Conservation (phyloP, 352 stramenopile genomes). For the Phytopythium ostracodes region DNA sequence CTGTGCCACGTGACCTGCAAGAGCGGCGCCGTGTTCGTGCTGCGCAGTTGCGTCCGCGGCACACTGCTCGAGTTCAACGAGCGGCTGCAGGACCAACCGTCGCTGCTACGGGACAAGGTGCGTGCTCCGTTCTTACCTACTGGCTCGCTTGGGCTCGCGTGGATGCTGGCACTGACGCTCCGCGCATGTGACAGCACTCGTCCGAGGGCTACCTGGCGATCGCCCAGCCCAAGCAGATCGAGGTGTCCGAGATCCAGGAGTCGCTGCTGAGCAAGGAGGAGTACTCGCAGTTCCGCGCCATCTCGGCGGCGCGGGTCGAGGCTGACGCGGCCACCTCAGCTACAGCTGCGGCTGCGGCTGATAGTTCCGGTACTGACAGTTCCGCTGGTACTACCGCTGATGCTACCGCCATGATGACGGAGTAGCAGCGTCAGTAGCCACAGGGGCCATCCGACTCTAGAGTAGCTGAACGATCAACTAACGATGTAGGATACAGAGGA, state of each 20-base stretch:
- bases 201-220: constrained; percentile 81
- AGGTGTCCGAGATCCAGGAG: constrained; percentile 78
- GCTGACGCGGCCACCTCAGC: neutral
- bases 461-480: neutral
- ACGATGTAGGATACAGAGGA: constrained; percentile 1
- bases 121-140: neutral
- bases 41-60: constrained; percentile 81
- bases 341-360: neutral
- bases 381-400: neutral
- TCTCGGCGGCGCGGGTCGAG: constrained; percentile 12
- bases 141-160: constrained; percentile 2
- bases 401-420: neutral
- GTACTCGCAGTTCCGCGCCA: constrained; percentile 64
- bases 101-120: constrained; percentile 59
- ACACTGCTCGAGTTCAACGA: constrained; percentile 81
- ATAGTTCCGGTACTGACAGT: neutral
- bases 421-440: neutral
- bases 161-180: neutral
- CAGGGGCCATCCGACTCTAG: neutral
- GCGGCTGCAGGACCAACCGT: constrained; percentile 43
- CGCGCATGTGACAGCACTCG: constrained; percentile 26
- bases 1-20: constrained; percentile 65
- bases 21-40: constrained; percentile 50
- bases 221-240: constrained; percentile 75
- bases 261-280: constrained; percentile 77